Conservation (phyloP, 1,284 basidiomycete genomes). For the Phlebopus sp. region DNA sequence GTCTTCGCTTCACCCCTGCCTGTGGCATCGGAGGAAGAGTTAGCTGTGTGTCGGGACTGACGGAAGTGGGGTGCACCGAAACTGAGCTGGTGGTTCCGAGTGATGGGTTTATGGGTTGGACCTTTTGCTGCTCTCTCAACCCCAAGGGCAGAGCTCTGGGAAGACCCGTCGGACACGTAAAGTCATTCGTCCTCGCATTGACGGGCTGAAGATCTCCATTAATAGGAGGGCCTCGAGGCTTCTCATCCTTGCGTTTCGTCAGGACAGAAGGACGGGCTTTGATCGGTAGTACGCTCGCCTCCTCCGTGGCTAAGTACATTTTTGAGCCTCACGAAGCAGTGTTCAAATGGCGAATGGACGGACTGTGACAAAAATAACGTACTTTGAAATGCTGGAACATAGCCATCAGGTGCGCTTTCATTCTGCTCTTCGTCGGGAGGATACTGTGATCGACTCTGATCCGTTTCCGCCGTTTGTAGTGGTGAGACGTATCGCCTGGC, state of each 20-base stretch:
- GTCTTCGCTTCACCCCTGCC: constrained; percentile 46
- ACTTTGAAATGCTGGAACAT: constrained; percentile 6
- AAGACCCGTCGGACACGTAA: not conserved
- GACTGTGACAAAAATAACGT: not conserved
- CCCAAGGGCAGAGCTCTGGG: not conserved
- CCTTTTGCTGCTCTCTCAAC: not conserved
- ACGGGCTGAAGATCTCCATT: not conserved
- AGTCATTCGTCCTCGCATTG: not conserved
- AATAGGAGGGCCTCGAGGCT: not conserved
- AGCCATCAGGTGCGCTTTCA: not conserved
- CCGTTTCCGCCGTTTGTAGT: not conserved
- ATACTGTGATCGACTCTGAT: not conserved
- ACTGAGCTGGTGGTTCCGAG: not conserved
- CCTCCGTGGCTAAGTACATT: not conserved
- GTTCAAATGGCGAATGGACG: not conserved
- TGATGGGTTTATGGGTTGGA: not conserved
- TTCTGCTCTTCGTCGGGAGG: not conserved
- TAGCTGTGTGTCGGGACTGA: not conserved
- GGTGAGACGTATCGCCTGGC: not conserved
- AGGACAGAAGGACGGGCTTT: not conserved
- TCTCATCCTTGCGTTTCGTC: not conserved
- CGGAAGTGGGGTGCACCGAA: not conserved
- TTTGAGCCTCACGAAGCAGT: not conserved
- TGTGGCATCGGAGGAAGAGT: not conserved
- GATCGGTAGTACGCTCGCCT: not conserved